Evolutionary conservation across 805 yeast genomes (phyloP).

Genomic region (Hanseniaspora lachancei): DNA sequence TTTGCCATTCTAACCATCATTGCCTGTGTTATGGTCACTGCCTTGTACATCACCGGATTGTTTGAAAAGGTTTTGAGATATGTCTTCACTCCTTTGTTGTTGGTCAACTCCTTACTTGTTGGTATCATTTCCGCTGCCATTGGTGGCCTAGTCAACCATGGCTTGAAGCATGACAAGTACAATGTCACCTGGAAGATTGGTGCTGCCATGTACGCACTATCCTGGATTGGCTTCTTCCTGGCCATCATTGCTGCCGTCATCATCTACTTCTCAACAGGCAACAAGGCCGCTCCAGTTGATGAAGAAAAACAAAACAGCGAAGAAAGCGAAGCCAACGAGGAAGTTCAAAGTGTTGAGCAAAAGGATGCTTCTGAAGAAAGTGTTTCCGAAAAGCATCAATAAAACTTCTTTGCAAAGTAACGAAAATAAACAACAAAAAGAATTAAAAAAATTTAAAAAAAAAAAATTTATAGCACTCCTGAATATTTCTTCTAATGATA

Average conservation of each 20-base stretch:
- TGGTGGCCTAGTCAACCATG: constrained; percentile 23
- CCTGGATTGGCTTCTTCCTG: constrained; percentile 24
- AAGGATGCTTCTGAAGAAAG: background rate
- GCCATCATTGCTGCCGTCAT: constrained; percentile 18
- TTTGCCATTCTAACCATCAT: constrained; percentile 20
- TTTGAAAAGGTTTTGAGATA: constrained; percentile 14
- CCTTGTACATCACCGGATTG: background rate
- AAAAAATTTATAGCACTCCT: background rate
- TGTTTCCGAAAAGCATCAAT: background rate
- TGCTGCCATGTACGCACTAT: constrained; percentile 21
- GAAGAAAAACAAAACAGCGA: background rate
- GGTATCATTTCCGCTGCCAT: constrained; percentile 23
- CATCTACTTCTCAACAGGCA: background rate
- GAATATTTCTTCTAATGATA: background rate
- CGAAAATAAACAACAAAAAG: too few species aligned
- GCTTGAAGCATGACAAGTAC: constrained; percentile 24
- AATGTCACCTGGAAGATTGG: constrained; percentile 21
- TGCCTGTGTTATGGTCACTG: background rate
- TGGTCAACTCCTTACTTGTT: constrained; percentile 23
- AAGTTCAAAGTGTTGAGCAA: background rate
- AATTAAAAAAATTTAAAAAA: too few species aligned
- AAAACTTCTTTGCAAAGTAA: too few species aligned
- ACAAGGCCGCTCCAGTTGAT: background rate
- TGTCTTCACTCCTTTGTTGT: constrained; percentile 14
- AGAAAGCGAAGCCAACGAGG: background rate